These are phyloP conservation scores for Metschnikowia proteae DNA, from an alignment of 805 yeast genomes.

Conservation along the genomic window DNA sequence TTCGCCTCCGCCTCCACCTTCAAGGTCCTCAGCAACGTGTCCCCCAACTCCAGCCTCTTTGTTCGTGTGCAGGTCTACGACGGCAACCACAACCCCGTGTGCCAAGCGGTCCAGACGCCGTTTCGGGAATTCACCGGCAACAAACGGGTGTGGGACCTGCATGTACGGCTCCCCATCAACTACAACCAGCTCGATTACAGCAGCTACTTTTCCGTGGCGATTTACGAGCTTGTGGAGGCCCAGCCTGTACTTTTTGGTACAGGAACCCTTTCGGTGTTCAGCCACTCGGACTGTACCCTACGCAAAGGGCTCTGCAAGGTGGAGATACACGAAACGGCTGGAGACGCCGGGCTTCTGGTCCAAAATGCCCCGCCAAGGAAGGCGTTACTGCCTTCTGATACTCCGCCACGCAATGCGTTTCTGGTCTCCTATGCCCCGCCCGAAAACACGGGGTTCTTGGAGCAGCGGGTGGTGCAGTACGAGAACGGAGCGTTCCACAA, in stretches of 20 bases:
- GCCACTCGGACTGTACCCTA: constrained; percentile 49
- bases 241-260: constrained; percentile 53
- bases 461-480: constrained; percentile 48
- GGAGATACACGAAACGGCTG: not conserved
- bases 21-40: constrained; percentile 29
- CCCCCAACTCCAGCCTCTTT: constrained; percentile 33
- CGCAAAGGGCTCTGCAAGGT: constrained; percentile 67
- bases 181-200: constrained; percentile 67
- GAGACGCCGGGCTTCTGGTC: too few relatives aligned
- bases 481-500: constrained; percentile 63
- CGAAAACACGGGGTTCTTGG: not conserved
- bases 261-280: constrained; percentile 58
- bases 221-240: constrained; percentile 68
- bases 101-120: constrained; percentile 34
- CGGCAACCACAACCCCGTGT: constrained; percentile 27
- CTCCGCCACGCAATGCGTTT: too few relatives aligned
- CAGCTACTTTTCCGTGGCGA: constrained; percentile 53
- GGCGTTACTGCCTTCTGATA: too few relatives aligned
- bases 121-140: constrained; percentile 31
- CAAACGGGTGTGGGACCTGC: constrained; percentile 61
- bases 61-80: constrained; percentile 30
- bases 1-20: constrained; percentile 34
- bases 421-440: constrained; percentile 19
- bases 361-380: too few relatives aligned
- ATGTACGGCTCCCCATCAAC: constrained; percentile 68